These are phyloP conservation scores for Limnanthes douglasii DNA, from an alignment of 345 rosid genomes.

Conservation along the genomic window DNA sequence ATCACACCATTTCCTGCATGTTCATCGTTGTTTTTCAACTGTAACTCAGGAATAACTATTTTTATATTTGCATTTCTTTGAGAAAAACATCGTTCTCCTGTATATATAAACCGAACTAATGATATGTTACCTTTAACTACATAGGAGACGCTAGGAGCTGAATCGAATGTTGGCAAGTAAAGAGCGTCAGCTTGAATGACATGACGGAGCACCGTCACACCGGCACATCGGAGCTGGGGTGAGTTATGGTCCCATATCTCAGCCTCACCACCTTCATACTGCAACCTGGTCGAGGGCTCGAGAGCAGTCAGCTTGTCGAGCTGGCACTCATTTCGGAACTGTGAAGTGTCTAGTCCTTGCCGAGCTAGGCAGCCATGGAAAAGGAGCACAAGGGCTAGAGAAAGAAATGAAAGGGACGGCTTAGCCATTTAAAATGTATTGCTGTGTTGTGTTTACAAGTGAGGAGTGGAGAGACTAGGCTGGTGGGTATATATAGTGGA, in stretches of 20 bases:
- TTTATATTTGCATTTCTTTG: neutral
- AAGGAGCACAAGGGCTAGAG: conserved; percentile 24
- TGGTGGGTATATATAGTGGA: too few relatives aligned
- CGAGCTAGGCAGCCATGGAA: conserved; percentile 25
- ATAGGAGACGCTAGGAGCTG: conserved; percentile 25
- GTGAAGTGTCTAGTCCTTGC: conserved; percentile 4
- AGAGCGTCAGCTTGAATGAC: conserved; percentile 42
- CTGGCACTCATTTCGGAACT: conserved; percentile 26
- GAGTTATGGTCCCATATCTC: conserved; percentile 39
- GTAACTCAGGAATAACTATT: neutral
- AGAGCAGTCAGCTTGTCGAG: conserved; percentile 27
- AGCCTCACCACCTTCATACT: conserved; percentile 32
- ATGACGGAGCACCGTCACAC: conserved; percentile 24
- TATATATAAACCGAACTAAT: neutral
- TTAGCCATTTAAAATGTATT: too few relatives aligned
- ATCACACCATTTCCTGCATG: conserved; percentile 25
- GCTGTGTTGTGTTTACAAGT: too few relatives aligned
- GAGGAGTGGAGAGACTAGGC: too few relatives aligned
- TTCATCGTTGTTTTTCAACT: too few relatives aligned
- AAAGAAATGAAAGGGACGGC: conserved; percentile 14
- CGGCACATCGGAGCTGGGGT: conserved; percentile 43
- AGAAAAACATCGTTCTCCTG: too few relatives aligned
- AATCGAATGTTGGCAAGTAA: conserved; percentile 27
- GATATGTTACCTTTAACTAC: conserved; percentile 22
- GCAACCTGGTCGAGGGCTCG: conserved; percentile 23